These are phyloP conservation scores for Aquanectria penicillioides DNA, from an alignment of 2,329 filamentous ascomycete genomes.

Conservation along the genomic window DNA sequence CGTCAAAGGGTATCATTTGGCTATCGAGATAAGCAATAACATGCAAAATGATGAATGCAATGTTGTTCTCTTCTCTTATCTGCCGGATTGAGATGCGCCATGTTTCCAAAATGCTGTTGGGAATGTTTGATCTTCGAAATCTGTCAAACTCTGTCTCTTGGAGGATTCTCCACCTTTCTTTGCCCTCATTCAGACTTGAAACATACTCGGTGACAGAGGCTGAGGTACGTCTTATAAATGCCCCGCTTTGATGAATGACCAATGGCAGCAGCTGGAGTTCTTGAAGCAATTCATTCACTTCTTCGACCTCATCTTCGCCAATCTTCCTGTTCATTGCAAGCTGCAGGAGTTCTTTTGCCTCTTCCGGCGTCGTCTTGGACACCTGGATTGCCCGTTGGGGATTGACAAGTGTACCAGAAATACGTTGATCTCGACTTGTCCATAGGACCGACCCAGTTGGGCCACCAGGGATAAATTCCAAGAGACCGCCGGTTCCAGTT, in stretches of 20 bases:
- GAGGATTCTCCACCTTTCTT: constrained; percentile 36
- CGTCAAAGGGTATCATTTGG: constrained; percentile 42
- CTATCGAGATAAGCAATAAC: constrained; percentile 46
- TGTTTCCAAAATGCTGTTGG: constrained; percentile 48
- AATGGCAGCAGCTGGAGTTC: constrained; percentile 44
- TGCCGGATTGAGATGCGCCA: constrained; percentile 47
- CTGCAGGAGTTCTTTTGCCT: constrained; percentile 25
- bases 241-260: constrained; percentile 45
- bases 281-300: constrained; percentile 22
- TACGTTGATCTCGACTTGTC: constrained; percentile 45
- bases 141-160: constrained; percentile 37
- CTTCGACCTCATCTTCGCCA: constrained; percentile 10
- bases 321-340: neutral
- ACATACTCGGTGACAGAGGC: constrained; percentile 41
- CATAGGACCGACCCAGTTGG: constrained; percentile 42
- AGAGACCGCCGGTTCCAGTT: neutral
- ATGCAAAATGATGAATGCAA: constrained; percentile 44
- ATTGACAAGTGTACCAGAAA: constrained; percentile 41
- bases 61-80: constrained; percentile 41
- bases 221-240: constrained; percentile 44
- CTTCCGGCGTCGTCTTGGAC: constrained; percentile 29
- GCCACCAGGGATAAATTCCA: neutral
- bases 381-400: constrained; percentile 36
- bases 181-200: constrained; percentile 31
- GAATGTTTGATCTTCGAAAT: constrained; percentile 38